Conservation (phyloP, 345 rosid species). For the Hirschfeldia incana region DNA sequence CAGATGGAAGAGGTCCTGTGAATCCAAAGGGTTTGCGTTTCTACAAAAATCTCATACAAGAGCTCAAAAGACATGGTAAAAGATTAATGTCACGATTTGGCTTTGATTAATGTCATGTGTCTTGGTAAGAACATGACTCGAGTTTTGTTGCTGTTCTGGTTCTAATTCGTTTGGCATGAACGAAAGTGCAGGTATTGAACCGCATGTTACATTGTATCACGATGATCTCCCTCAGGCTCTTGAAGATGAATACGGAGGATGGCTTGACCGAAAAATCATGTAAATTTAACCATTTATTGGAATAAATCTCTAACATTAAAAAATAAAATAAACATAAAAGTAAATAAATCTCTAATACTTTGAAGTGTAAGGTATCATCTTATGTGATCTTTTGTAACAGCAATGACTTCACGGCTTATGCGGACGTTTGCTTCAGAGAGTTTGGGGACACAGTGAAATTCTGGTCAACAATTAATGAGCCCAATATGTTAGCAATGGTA, state of each 20-base stretch:
- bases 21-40: slow-evolving; percentile 42
- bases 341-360: too few species aligned
- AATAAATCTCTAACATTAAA: too few species aligned
- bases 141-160: neutral
- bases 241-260: neutral
- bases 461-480: neutral
- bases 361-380: neutral
- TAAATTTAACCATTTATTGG: too few species aligned
- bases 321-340: too few species aligned
- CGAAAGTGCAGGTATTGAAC: neutral
- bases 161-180: neutral
- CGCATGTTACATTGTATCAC: neutral
- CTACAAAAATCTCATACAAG: slow-evolving; percentile 53
- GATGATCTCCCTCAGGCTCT: neutral
- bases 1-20: slow-evolving; percentile 55
- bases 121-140: neutral
- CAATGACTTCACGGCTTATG: neutral
- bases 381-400: neutral
- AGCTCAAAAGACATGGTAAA: slow-evolving; percentile 48
- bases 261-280: too few species aligned
- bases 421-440: neutral
- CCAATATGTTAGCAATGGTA: neutral
- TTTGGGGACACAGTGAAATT: neutral
- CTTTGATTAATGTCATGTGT: neutral
- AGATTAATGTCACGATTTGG: neutral